phyloP scores from a whole-genome alignment of 805 yeast species.

The Kregervanrija delftensis region DNA sequence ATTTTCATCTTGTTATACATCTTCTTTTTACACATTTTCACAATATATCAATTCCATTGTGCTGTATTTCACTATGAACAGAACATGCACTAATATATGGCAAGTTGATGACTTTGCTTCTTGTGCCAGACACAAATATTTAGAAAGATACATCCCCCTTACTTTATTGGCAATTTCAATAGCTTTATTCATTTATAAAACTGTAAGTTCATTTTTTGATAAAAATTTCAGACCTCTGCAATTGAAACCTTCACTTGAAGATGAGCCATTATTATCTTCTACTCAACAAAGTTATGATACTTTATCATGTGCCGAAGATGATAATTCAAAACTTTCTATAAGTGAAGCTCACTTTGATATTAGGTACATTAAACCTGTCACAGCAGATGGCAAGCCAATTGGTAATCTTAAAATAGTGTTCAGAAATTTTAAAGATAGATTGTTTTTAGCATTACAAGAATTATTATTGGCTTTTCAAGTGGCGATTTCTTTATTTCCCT shows the following conservation, averaged over 20 bases:
- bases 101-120: constrained; percentile 40
- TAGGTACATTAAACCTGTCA: constrained; percentile 42
- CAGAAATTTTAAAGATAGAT: constrained; percentile 46
- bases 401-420: constrained; percentile 43
- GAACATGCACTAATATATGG: constrained; percentile 19
- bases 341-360: constrained; percentile 64
- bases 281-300: not conserved
- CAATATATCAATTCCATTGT: not conserved
- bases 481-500: constrained; percentile 28
- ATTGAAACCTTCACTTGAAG: not conserved
- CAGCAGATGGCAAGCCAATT: constrained; percentile 56
- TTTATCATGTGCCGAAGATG: not conserved
- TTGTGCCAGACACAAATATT: constrained; percentile 33
- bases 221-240: not conserved
- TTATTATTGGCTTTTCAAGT: constrained; percentile 33
- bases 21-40: not conserved
- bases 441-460: constrained; percentile 43
- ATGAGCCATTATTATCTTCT: not conserved
- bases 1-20: not conserved
- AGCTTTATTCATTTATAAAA: constrained; percentile 17
- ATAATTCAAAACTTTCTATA: constrained; percentile 13
- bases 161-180: constrained; percentile 28
- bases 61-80: constrained; percentile 1
- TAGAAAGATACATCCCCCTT: constrained; percentile 26
- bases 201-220: not conserved